Evolutionary conservation across 371 early-diverging fungal genomes (phyloP), one percentile per base, ranked within the genome.

Genomic region (Dinochytrium kinnereticum): DNA sequence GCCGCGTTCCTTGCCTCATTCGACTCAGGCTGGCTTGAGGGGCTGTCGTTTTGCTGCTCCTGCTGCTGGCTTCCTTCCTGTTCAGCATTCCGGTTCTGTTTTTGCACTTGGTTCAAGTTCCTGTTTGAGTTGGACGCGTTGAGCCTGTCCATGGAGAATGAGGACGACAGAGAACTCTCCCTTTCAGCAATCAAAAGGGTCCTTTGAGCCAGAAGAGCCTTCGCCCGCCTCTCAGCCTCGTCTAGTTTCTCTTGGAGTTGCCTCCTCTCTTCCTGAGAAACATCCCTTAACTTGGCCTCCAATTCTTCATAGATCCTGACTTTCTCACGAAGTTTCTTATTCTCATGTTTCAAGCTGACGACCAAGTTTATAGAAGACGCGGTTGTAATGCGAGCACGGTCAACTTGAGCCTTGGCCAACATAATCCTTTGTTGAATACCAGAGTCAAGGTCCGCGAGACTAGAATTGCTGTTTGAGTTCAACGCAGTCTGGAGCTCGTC

Each of bases 341-440:
- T 66, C 34, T 73, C 73, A 17, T 24, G 3, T 38, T 51, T 71
- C 34, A 64, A 34, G 36, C 30, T 36, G 37, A 36, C 49, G 28
- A 69, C 51, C 0, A 71, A 31, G 44, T 66, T 66, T 2, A 66
- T 66, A 2, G 66, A 40, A 3, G 66, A 66, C 15, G 66, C 66
- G 28, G 66, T 44, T 2, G 66, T 30, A 24, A 15, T 28, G 44
- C 38, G 66, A 1, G 66, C 66, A 37, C 66, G 66, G 66, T 66
- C 66, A 26, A 66, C 33, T 44, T 66, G 66, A 17, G 38, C 44
- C 26, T 40, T 66, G n/a, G 44, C 66, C 39, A 15, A 15, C 1
- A 26, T 2, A 17, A 66, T 66, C 44, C 33, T 66, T 19, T 38
- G 33, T 17, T 31, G 36, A 40, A 33, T 19, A 15, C 33, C 44